Conservation (phyloP, 2,329 filamentous ascomycete genomes). For the Hymenoscyphus scutula region DNA sequence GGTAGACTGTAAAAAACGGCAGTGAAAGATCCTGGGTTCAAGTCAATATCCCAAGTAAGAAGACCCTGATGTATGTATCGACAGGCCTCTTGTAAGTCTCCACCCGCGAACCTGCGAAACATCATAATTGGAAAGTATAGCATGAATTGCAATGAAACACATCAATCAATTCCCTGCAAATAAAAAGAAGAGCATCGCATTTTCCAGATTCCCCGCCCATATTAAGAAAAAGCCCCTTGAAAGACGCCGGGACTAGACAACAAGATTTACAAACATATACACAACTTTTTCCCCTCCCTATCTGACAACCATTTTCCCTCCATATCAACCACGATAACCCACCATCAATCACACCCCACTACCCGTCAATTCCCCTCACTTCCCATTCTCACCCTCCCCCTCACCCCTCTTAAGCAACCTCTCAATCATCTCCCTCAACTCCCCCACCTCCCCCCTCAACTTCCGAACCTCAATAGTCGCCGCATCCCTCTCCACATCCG, state of each 20-base stretch:
- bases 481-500: constrained; percentile 78
- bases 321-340: background rate
- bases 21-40: too few relatives aligned
- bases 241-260: background rate
- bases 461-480: constrained; percentile 67
- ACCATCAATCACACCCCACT: too few relatives aligned
- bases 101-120: too few relatives aligned
- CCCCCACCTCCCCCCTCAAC: constrained; percentile 56
- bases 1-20: too few relatives aligned
- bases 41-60: too few relatives aligned
- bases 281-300: background rate
- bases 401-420: constrained; percentile 24
- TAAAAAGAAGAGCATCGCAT: background rate
- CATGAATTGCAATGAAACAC: too few relatives aligned
- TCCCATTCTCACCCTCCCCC: background rate
- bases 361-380: too few relatives aligned
- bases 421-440: constrained; percentile 46
- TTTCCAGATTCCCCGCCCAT: background rate
- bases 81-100: too few relatives aligned
- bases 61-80: too few relatives aligned
- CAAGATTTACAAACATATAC: background rate
- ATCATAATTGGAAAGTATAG: too few relatives aligned
- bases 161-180: too few relatives aligned
- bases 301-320: background rate
- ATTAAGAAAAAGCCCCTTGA: background rate